Percentiles rank a stretch among this genome's conserved stretches.
These are phyloP conservation scores for Thoreauomyces humboldtii DNA, from an alignment of 192 early-diverging fungal species.

Conservation along the genomic window DNA sequence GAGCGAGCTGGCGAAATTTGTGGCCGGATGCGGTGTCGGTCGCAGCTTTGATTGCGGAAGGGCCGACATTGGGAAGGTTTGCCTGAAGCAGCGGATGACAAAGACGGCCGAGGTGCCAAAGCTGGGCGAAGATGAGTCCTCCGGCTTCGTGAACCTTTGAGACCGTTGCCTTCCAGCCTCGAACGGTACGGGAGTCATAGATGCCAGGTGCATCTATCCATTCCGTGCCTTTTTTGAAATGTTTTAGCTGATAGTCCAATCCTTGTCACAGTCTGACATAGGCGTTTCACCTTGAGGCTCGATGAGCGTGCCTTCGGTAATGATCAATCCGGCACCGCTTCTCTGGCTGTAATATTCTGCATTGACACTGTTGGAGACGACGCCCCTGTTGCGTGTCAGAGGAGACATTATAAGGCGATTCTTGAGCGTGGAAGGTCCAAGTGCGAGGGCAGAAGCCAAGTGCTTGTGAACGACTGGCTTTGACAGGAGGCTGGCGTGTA, in stretches of 20 bases:
- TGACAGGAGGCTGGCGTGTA: background rate
- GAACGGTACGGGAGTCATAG: background rate
- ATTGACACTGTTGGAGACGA: conserved; percentile 8
- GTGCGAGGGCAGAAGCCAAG: background rate
- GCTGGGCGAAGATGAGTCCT: conserved; percentile 80
- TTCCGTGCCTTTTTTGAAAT: background rate
- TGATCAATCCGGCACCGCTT: conserved; percentile 58
- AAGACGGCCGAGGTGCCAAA: conserved; percentile 53
- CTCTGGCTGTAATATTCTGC: conserved; percentile 21
- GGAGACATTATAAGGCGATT: conserved; percentile 16
- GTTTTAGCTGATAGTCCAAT: background rate
- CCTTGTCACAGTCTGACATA: conserved; percentile 62
- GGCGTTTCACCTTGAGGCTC: conserved; percentile 68
- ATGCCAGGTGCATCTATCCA: background rate
- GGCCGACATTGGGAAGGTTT: conserved; percentile 39
- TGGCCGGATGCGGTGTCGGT: conserved; percentile 62
- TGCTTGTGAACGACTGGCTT: background rate
- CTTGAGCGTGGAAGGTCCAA: background rate
- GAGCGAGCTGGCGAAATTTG: background rate
- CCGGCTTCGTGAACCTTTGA: conserved; percentile 55
- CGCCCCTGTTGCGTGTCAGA: conserved; percentile 16
- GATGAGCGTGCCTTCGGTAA: conserved; percentile 30
- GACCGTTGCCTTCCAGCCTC: conserved; percentile 56
- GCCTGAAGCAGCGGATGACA: conserved; percentile 63
- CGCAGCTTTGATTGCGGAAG: conserved; percentile 84